Conservation (phyloP, 2,329 filamentous ascomycete species). For the Ascochyta fabae region DNA sequence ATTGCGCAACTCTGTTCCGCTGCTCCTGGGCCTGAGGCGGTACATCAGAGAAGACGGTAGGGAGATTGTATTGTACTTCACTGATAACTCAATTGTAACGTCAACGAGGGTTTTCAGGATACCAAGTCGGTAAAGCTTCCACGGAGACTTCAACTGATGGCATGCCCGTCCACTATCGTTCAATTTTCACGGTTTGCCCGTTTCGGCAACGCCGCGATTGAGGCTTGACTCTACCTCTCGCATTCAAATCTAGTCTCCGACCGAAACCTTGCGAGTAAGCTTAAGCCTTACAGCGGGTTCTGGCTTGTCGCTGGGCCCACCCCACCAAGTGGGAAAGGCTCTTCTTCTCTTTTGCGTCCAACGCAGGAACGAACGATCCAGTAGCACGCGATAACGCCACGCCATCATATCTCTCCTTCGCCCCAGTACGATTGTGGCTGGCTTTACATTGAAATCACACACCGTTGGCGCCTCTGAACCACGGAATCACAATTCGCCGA, state of each 20-base stretch:
- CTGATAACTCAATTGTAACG: not conserved
- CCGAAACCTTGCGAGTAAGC: constrained; percentile 8
- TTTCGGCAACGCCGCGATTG: not conserved
- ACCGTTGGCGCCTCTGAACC: not conserved
- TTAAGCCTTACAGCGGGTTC: constrained; percentile 6
- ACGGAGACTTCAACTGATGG: not conserved
- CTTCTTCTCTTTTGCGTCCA: not conserved
- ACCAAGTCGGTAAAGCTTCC: not conserved
- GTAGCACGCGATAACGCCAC: not conserved
- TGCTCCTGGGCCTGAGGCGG: not conserved
- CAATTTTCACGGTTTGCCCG: not conserved
- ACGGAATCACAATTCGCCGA: not conserved
- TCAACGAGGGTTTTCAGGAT: not conserved
- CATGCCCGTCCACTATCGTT: not conserved
- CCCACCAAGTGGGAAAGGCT: constrained; percentile 6
- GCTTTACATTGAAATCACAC: not conserved
- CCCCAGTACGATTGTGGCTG: not conserved
- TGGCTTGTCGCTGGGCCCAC: not conserved
- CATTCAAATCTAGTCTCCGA: not conserved
- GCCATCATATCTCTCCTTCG: not conserved
- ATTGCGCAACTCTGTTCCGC: not conserved
- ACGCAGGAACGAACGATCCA: not conserved
- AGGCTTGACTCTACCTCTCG: constrained; percentile 5
- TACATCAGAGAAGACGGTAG: not conserved
- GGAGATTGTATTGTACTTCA: too few species aligned